A percentile compares a stretch with the other conserved stretches of the same genome.
Evolutionary conservation across 176 grass and related monocot species (phyloP).

Genomic region (Areca catechu): DNA sequence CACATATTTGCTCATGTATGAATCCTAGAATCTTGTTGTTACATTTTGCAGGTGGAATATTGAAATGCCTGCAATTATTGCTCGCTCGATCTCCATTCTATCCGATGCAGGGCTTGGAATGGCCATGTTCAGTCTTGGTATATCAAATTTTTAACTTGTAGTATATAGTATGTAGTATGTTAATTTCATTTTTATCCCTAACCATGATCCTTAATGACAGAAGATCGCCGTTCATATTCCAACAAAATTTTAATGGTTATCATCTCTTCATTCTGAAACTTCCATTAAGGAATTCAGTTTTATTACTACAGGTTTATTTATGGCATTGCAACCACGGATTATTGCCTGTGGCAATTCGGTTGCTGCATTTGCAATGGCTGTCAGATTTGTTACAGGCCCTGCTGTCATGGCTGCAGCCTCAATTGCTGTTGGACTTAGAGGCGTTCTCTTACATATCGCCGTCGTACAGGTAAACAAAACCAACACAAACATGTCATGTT

Average conservation of each 20-base stretch:
- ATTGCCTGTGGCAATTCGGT: conserved; percentile 5
- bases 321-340: conserved; percentile 6
- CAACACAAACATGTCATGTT: too few species aligned
- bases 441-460: not conserved
- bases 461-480: not conserved
- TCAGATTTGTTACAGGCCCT: conserved; percentile 3
- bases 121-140: conserved; percentile 97
- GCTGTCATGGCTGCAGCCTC: conserved; percentile 8
- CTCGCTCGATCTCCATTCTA: conserved; percentile 63
- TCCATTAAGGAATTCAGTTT: too few species aligned
- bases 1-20: too few species aligned
- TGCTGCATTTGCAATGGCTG: conserved; percentile 8
- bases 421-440: not conserved
- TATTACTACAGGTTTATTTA: conserved; percentile 2
- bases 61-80: conserved; percentile 84
- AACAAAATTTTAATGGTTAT: too few species aligned
- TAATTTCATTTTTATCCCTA: too few species aligned
- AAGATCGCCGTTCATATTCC: too few species aligned
- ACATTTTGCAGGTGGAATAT: conserved; percentile 45
- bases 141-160: not conserved
- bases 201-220: too few species aligned
- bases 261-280: too few species aligned
- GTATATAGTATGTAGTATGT: too few species aligned
- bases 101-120: conserved; percentile 89
- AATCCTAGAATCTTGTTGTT: too few species aligned